Evolutionary conservation across 495 filamentous ascomycete species (phyloP).

Genomic region (Chlorociboria aeruginascens): DNA sequence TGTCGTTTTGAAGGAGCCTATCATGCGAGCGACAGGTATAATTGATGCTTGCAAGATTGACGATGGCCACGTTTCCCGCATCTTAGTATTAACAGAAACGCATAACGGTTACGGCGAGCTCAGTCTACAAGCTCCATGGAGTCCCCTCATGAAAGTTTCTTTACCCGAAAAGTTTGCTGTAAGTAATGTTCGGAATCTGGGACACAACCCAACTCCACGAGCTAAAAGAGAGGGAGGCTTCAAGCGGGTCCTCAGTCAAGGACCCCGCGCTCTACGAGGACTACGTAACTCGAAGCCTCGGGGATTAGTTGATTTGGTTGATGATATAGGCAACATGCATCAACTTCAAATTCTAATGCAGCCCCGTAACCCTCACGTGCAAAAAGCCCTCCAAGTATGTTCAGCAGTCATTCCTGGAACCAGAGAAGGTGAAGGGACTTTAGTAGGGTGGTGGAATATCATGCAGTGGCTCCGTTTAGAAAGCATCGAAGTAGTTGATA

Average conservation of each 20-base stretch:
- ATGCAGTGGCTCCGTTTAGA: constrained; percentile 52
- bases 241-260: constrained; percentile 39
- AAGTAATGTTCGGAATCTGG: constrained; percentile 17
- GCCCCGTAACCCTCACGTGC: constrained; percentile 48
- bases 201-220: constrained; percentile 11
- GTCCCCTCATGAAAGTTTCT: constrained; percentile 42
- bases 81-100: constrained; percentile 57
- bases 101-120: constrained; percentile 50
- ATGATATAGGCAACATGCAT: constrained; percentile 47
- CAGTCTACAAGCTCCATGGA: constrained; percentile 68
- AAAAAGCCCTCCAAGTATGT: constrained; percentile 45
- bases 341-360: constrained; percentile 54
- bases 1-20: constrained; percentile 28
- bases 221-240: constrained; percentile 36
- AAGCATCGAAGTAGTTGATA: constrained; percentile 36
- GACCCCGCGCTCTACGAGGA: constrained; percentile 27
- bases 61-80: constrained; percentile 54
- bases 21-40: constrained; percentile 43
- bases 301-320: constrained; percentile 53
- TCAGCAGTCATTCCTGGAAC: constrained; percentile 47
- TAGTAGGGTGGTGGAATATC: constrained; percentile 65
- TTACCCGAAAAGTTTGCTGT: constrained; percentile 24
- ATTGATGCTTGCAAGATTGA: constrained; percentile 64
- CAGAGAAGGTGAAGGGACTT: constrained; percentile 49
- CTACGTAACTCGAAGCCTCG: constrained; percentile 34